phyloP scores from a whole-genome alignment of 257 asterid species.

The Solanum ossicruentum region DNA sequence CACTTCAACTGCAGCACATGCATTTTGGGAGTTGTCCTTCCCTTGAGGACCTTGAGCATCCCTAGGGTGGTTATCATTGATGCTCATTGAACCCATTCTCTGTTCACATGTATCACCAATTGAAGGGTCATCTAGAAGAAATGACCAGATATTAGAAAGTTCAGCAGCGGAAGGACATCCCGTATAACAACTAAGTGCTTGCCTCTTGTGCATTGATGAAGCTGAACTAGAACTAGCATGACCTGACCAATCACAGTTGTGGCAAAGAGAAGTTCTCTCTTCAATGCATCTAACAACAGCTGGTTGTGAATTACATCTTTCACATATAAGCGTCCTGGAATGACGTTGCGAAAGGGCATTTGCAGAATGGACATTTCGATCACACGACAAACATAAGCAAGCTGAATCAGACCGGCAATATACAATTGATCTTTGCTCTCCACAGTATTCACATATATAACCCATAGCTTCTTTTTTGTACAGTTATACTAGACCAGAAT shows the following conservation, averaged over 20 bases:
- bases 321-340: conserved; percentile 74
- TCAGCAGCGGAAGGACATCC: conserved; percentile 88
- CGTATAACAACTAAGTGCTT: conserved; percentile 51
- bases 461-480: conserved; percentile 35
- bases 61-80: conserved; percentile 17
- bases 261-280: conserved; percentile 63
- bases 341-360: conserved; percentile 83
- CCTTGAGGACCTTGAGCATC: conserved; percentile 19
- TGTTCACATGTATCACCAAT: conserved; percentile 37
- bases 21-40: conserved; percentile 15
- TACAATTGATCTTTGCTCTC: conserved; percentile 56
- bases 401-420: conserved; percentile 89
- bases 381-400: conserved; percentile 77
- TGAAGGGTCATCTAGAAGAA: conserved; percentile 37
- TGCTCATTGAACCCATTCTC: conserved; percentile 48
- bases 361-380: conserved; percentile 83
- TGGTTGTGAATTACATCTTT: conserved; percentile 66
- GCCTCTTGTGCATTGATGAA: conserved; percentile 44
- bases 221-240: conserved; percentile 27
- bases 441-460: conserved; percentile 74
- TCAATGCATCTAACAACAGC: conserved; percentile 61
- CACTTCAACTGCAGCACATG: conserved; percentile 6
- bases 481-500: not conserved
- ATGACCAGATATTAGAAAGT: conserved; percentile 64
- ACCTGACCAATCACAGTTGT: conserved; percentile 70